phyloP scores from a whole-genome alignment of 805 yeast genomes.

The Saturnispora sanitii region DNA sequence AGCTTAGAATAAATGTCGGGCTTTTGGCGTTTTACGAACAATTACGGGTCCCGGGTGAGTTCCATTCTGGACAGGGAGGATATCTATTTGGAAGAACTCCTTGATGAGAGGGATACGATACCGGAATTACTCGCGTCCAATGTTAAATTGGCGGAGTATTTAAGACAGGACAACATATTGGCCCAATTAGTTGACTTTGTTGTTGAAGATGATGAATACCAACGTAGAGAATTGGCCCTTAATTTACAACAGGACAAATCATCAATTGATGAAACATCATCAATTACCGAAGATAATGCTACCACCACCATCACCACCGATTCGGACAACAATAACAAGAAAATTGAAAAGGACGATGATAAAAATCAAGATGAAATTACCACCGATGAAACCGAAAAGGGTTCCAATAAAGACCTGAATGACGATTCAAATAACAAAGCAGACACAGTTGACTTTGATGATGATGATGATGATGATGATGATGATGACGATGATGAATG shows the following conservation, averaged over 20 bases:
- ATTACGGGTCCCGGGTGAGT: slow-evolving; percentile 49
- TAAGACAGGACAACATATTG: slow-evolving; percentile 70
- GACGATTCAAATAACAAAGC: slow-evolving; percentile 3
- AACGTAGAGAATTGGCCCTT: slow-evolving; percentile 18
- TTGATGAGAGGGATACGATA: slow-evolving; percentile 66
- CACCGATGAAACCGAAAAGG: slow-evolving; percentile 16
- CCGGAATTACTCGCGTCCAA: slow-evolving; percentile 68
- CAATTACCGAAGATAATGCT: background rate
- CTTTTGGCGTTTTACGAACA: slow-evolving; percentile 35
- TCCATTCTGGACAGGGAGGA: slow-evolving; percentile 40
- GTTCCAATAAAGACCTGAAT: background rate
- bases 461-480: slow-evolving; percentile 7
- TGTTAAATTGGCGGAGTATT: slow-evolving; percentile 63
- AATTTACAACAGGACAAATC: slow-evolving; percentile 1
- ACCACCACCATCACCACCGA: background rate
- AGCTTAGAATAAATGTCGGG: slow-evolving; percentile 23
- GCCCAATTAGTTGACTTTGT: slow-evolving; percentile 59
- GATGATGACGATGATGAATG: slow-evolving; percentile 12
- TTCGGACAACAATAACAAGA: background rate
- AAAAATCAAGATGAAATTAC: background rate
- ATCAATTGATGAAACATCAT: slow-evolving; percentile 1
- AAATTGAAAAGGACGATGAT: background rate
- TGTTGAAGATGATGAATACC: slow-evolving; percentile 39
- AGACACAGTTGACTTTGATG: slow-evolving; percentile 1
- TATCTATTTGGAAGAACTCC: slow-evolving; percentile 43